Evolutionary conservation across 2,329 filamentous ascomycete species (phyloP).

Genomic region (Tolypocladium inflatum): DNA sequence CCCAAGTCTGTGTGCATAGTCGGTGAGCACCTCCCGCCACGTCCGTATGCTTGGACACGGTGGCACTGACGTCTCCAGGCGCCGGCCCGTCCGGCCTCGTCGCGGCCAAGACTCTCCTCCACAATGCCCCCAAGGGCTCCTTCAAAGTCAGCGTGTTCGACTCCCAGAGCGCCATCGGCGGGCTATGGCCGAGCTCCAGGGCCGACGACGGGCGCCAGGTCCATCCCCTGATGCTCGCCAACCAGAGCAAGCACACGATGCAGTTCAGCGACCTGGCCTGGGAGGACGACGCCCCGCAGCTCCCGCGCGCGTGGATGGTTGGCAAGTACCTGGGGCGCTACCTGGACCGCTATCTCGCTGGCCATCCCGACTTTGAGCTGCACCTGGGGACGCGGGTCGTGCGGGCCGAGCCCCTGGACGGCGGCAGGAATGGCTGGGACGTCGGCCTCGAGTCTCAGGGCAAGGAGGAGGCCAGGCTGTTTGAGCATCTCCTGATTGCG

Average conservation of each 20-base stretch:
- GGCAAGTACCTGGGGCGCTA: conserved; percentile 64
- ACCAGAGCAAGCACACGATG: conserved; percentile 70
- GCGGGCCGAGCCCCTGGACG: conserved; percentile 19
- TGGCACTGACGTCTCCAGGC: conserved; percentile 29
- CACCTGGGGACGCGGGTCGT: conserved; percentile 39
- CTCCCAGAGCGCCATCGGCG: conserved; percentile 54
- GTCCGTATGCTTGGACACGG: neutral
- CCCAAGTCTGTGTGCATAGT: conserved; percentile 30
- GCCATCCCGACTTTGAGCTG: conserved; percentile 29
- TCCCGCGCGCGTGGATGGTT: conserved; percentile 70
- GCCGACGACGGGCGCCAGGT: conserved; percentile 41
- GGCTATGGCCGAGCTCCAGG: conserved; percentile 60
- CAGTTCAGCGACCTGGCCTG: conserved; percentile 65
- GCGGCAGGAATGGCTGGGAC: conserved; percentile 30
- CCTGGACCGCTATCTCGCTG: conserved; percentile 42
- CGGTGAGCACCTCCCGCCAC: conserved; percentile 15
- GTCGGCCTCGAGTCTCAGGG: conserved; percentile 26
- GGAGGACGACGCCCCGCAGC: conserved; percentile 49
- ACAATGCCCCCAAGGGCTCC: conserved; percentile 39
- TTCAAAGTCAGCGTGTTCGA: conserved; percentile 68
- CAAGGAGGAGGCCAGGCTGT: conserved; percentile 36
- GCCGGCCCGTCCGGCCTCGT: conserved; percentile 61
- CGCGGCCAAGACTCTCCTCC: conserved; percentile 63
- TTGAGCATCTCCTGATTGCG: conserved; percentile 63
- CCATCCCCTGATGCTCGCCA: conserved; percentile 60